Evolutionary conservation across 1,284 basidiomycete genomes (phyloP), one percentile per base, ranked within the genome.

Genomic region (Apiotrichum porosum): DNA sequence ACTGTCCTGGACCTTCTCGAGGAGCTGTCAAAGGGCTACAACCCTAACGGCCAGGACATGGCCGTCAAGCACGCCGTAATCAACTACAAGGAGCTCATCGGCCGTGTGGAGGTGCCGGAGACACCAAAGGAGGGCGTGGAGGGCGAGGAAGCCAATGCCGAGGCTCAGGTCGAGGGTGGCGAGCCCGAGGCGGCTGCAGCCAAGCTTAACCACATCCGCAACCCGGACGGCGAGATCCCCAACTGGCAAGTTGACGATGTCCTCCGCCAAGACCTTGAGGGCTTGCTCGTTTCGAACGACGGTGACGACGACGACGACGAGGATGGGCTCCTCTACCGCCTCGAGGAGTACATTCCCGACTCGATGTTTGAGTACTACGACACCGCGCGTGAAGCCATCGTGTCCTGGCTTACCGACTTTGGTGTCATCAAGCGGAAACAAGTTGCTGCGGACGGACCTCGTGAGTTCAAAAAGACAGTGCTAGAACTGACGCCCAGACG

Each of bases 31-130:
- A 80, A 81, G 9, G 85, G 85, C 0, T 97, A 97, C 76, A 98
- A 98, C 72, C 94, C 94, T 19, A 98, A 98, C 73, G 97, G 97
- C 71, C 72, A 74, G 71, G 94, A 98, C 68, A 97, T 98, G 94
- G 93, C 90, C 9, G 94, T 97, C 50, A 83, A 97, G 35, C 92
- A 93, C 58, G 93, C 94, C 15, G 92, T 97, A 8, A 84, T 91
- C 37, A 92, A 91, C 12, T 97, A 89, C 83, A 87, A 90, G 65
- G 82, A 84, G 48, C 81, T 84, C n/a, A 82, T 82, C 14, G 83
- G 83, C 51, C 60, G 45, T 52, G 37, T 40, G 18, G 37, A 51
- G 24, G 32, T 44, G 9, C 40, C 38, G 14, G n/a, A 49, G 45
- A 54, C 33, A 57, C n/a, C n/a, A n/a, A n/a, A n/a, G n/a, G n/a